Conservation (phyloP, 176 grass and related monocot genomes). For the Eragrostis nindensis region DNA sequence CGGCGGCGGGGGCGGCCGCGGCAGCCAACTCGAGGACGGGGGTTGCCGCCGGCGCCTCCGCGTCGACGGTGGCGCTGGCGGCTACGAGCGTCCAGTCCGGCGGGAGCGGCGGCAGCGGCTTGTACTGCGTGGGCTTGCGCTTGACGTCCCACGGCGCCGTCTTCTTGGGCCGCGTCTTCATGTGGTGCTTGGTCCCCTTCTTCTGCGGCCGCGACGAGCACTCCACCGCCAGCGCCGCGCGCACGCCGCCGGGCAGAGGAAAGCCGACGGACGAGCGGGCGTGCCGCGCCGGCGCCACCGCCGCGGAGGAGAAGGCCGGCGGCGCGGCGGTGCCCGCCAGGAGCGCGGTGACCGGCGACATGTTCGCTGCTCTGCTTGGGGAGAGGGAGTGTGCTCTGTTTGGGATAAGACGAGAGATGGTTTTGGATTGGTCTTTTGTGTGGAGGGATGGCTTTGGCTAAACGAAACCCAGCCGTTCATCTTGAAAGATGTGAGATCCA, state of each 20-base stretch:
- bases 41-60: not conserved
- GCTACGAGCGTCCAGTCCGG: conserved; percentile 79
- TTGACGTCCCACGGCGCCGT: conserved; percentile 68
- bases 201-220: conserved; percentile 94
- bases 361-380: not conserved
- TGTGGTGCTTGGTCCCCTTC: conserved; percentile 93
- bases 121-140: conserved; percentile 70
- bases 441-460: too few species aligned
- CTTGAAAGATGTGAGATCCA: not conserved
- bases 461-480: conserved; percentile 2
- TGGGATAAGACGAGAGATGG: conserved; percentile 32
- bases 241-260: not conserved
- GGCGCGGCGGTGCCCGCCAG: conserved; percentile 35
- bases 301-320: not conserved
- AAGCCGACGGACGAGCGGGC: not conserved
- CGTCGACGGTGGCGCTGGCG: not conserved
- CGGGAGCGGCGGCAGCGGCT: conserved; percentile 63
- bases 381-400: not conserved
- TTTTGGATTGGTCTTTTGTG: conserved; percentile 37
- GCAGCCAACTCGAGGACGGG: conserved; percentile 20
- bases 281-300: not conserved
- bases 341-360: conserved; percentile 42
- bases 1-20: conserved; percentile 34
- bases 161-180: conserved; percentile 94
- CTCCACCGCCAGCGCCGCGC: conserved; percentile 61